Conservation (phyloP, 495 filamentous ascomycete genomes). For the Neurospora terricola region DNA sequence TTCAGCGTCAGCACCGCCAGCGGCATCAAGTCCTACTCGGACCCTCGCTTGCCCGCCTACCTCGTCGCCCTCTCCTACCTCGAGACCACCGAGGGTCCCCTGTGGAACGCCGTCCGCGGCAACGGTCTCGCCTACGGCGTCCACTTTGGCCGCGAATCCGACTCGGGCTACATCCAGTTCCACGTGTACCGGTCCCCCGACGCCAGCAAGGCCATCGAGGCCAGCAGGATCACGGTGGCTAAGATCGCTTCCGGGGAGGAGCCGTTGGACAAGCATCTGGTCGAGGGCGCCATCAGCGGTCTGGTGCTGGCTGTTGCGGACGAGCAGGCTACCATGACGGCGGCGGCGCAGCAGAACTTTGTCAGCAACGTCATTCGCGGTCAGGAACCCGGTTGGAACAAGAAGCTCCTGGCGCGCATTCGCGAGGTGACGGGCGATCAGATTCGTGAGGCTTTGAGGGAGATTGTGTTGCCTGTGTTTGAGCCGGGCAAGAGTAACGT, state of each 20-base stretch:
- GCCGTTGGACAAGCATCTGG: slow-evolving; percentile 64
- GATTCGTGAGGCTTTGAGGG: slow-evolving; percentile 62
- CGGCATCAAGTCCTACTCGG: slow-evolving; percentile 63
- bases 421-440: slow-evolving; percentile 66
- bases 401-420: slow-evolving; percentile 64
- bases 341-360: slow-evolving; percentile 73
- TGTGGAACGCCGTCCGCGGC: slow-evolving; percentile 87
- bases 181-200: slow-evolving; percentile 84
- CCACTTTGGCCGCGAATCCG: slow-evolving; percentile 60
- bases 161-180: slow-evolving; percentile 71
- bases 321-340: slow-evolving; percentile 71
- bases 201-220: slow-evolving; percentile 74
- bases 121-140: slow-evolving; percentile 87
- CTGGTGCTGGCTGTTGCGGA: slow-evolving; percentile 80
- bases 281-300: slow-evolving; percentile 83
- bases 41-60: slow-evolving; percentile 71
- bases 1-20: slow-evolving; percentile 66
- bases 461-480: slow-evolving; percentile 72
- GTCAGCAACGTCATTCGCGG: slow-evolving; percentile 67
- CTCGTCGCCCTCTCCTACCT: slow-evolving; percentile 84
- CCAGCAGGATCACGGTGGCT: slow-evolving; percentile 59
- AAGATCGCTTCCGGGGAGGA: slow-evolving; percentile 41
- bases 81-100: slow-evolving; percentile 84
- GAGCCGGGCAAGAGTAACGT: slow-evolving; percentile 66
- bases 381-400: slow-evolving; percentile 68